phyloP scores from a whole-genome alignment of 1,284 basidiomycete genomes.

The Cystobasidium sp. region DNA sequence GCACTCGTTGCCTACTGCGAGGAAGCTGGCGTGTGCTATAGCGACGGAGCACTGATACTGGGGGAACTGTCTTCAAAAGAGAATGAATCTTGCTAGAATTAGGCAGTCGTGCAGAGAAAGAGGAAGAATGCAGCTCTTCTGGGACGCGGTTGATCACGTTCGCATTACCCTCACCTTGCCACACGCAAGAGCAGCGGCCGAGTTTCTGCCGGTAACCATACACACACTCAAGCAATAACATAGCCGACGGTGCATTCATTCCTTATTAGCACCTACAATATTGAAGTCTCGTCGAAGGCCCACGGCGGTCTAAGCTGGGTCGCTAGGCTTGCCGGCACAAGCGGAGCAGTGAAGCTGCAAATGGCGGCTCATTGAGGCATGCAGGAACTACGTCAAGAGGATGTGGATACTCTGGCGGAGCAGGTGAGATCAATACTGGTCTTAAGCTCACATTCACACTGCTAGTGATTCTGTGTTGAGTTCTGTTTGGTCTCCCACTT shows the following conservation, averaged over 20 bases:
- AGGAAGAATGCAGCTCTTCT: neutral
- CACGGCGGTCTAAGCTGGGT: neutral
- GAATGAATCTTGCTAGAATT: too few relatives aligned
- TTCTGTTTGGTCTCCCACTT: neutral
- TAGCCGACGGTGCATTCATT: too few relatives aligned
- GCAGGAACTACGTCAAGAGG: slow-evolving; percentile 2
- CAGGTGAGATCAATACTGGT: slow-evolving; percentile 14
- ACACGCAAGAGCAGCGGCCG: neutral
- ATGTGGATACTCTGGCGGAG: slow-evolving; percentile 4
- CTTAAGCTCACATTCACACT: neutral
- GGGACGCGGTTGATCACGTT: neutral
- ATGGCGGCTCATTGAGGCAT: slow-evolving; percentile 14
- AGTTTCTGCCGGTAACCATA: too few relatives aligned
- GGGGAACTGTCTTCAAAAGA: too few relatives aligned
- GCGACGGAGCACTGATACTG: too few relatives aligned
- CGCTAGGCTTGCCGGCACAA: neutral
- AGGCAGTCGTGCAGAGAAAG: neutral
- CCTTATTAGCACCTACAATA: too few relatives aligned
- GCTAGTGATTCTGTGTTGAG: neutral
- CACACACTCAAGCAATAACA: too few relatives aligned
- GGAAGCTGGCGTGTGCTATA: too few relatives aligned
- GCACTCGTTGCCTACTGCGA: too few relatives aligned
- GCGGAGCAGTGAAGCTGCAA: neutral
- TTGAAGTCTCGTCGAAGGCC: too few relatives aligned
- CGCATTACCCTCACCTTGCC: neutral